Conservation (phyloP, 2,329 filamentous ascomycete species). For the Microdochium trichocladiopsis region DNA sequence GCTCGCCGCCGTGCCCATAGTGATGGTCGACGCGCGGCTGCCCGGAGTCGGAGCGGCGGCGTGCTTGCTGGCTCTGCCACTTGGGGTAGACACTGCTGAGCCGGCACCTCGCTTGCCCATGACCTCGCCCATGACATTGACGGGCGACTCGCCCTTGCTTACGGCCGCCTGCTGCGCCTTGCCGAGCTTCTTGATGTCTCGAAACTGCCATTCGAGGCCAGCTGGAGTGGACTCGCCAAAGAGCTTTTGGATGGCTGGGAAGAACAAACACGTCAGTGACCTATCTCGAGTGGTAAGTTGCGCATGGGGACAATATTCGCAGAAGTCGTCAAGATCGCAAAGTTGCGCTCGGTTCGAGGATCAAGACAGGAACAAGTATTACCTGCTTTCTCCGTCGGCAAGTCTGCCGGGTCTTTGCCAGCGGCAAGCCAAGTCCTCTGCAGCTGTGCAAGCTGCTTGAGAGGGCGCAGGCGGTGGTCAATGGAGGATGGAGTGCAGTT, state of each 20-base stretch:
- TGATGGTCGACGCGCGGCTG: not conserved
- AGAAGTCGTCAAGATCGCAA: not conserved
- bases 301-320: no score
- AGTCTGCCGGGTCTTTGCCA: constrained; percentile 23
- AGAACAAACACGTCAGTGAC: no score
- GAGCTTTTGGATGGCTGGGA: constrained; percentile 48
- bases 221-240: constrained; percentile 51
- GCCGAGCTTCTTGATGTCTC: constrained; percentile 45
- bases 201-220: constrained; percentile 56
- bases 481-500: constrained; percentile 24
- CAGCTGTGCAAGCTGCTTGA: constrained; percentile 28
- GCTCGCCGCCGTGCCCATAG: not conserved
- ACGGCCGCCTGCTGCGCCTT: constrained; percentile 37
- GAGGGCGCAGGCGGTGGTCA: constrained; percentile 28
- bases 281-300: no score
- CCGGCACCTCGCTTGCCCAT: constrained; percentile 9
- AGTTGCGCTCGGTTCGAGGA: no score
- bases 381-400: constrained; percentile 30
- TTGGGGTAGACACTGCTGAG: constrained; percentile 16
- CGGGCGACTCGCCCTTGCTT: constrained; percentile 37
- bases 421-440: constrained; percentile 20
- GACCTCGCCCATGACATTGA: constrained; percentile 24
- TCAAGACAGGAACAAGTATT: constrained; percentile 19
- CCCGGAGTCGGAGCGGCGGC: not conserved
- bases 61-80: constrained; percentile 2